phyloP scores from a whole-genome alignment of 2,329 filamentous ascomycete genomes.

The Dactylellina haptotyla region DNA sequence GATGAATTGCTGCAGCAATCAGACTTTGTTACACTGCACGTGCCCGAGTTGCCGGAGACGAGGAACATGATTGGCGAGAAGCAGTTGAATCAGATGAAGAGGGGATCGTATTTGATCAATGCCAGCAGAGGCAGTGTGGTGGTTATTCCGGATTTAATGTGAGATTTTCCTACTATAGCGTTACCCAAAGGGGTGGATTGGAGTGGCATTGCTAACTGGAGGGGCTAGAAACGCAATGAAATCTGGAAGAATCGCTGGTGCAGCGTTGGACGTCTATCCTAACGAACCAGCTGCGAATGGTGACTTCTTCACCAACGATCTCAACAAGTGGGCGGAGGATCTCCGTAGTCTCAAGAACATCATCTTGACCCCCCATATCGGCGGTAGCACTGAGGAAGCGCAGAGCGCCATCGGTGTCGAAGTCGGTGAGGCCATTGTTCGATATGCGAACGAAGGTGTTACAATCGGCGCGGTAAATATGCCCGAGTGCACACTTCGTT shows the following conservation, averaged over 20 bases:
- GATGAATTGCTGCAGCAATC: constrained; percentile 79
- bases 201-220: no score
- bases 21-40: constrained; percentile 94
- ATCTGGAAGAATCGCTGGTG: constrained; percentile 85
- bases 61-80: constrained; percentile 85
- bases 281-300: constrained; percentile 93
- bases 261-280: constrained; percentile 95
- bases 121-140: constrained; percentile 93
- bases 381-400: constrained; percentile 96
- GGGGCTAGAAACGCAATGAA: constrained; percentile 77
- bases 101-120: constrained; percentile 93
- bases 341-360: constrained; percentile 87
- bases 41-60: constrained; percentile 92
- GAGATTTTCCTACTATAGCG: no score
- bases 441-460: constrained; percentile 94
- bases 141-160: constrained; percentile 87
- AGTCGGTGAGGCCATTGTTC: constrained; percentile 85
- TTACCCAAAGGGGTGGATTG: no score
- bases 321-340: constrained; percentile 88
- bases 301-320: constrained; percentile 85
- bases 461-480: constrained; percentile 92
- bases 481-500: constrained; percentile 91
- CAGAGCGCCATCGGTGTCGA: constrained; percentile 95
- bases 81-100: constrained; percentile 89
- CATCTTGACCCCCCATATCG: constrained; percentile 95